These are phyloP conservation scores for Solanum lycopersicoides DNA, from an alignment of 257 asterid species.

Conservation along the genomic window DNA sequence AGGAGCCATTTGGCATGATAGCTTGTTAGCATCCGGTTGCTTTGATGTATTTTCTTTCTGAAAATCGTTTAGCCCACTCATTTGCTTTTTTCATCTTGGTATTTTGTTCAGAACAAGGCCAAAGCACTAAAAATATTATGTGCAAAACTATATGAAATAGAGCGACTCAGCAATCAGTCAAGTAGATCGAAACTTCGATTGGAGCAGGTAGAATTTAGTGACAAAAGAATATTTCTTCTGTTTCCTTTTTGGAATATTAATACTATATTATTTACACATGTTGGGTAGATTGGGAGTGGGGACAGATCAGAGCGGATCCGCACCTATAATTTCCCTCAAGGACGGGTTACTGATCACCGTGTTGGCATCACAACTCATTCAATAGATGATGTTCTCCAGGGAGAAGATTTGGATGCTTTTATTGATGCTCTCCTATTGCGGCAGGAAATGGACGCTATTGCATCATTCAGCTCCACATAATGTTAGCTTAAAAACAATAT, in stretches of 20 bases:
- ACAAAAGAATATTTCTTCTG: not conserved
- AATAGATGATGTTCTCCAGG: constrained; percentile 68
- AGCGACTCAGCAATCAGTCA: constrained; percentile 53
- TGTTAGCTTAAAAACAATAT: not conserved
- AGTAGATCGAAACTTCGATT: constrained; percentile 75
- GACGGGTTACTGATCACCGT: constrained; percentile 96
- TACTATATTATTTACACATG: not conserved
- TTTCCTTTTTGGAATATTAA: not conserved
- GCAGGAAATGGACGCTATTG: constrained; percentile 87
- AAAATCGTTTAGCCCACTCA: not conserved
- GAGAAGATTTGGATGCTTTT: constrained; percentile 66
- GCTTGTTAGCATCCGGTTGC: not conserved
- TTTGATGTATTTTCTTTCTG: not conserved
- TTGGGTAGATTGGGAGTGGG: constrained; percentile 85
- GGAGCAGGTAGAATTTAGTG: constrained; percentile 43
- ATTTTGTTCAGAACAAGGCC: constrained; percentile 56
- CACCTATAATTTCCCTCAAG: constrained; percentile 94
- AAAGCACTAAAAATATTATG: constrained; percentile 83
- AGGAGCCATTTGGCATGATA: not conserved
- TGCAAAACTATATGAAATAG: constrained; percentile 78
- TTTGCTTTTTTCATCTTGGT: not conserved
- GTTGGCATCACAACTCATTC: constrained; percentile 83
- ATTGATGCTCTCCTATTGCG: constrained; percentile 78
- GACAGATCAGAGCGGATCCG: constrained; percentile 99
- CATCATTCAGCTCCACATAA: constrained; percentile 45